phyloP scores from a whole-genome alignment of 2,329 filamentous ascomycete genomes.

The Pseudogymnoascus sp. region DNA sequence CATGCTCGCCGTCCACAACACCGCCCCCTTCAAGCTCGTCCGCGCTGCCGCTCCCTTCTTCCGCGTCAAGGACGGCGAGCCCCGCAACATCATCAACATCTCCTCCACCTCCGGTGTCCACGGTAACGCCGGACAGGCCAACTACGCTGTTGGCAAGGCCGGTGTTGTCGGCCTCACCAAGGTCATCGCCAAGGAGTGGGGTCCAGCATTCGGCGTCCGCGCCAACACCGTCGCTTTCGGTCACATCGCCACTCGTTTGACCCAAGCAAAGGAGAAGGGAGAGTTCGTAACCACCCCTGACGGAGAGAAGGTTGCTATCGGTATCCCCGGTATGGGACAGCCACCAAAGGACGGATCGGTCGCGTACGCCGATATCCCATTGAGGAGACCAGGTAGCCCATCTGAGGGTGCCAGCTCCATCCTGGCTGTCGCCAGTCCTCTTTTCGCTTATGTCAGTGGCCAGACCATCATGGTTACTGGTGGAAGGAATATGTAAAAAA shows the following conservation, averaged over 20 bases:
- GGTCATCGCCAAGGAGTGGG: conserved; percentile 90
- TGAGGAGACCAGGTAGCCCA: conserved; percentile 67
- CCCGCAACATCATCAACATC: conserved; percentile 75
- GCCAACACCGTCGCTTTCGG: conserved; percentile 82
- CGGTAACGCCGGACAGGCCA: conserved; percentile 85
- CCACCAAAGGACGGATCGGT: conserved; percentile 35
- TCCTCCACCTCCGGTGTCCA: conserved; percentile 73
- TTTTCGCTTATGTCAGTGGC: conserved; percentile 78
- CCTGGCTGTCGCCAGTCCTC: conserved; percentile 69
- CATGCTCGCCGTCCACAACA: conserved; percentile 75
- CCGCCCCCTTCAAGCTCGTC: conserved; percentile 77
- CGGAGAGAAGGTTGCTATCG: conserved; percentile 66
- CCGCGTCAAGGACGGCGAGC: conserved; percentile 74
- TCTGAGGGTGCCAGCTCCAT: conserved; percentile 74
- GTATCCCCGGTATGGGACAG: conserved; percentile 59
- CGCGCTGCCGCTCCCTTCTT: conserved; percentile 78
- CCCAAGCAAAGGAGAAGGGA: conserved; percentile 75
- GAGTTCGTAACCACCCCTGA: conserved; percentile 70
- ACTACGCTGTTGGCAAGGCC: conserved; percentile 80
- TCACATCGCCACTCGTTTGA: conserved; percentile 70
- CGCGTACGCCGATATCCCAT: conserved; percentile 62
- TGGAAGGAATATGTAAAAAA: conserved; percentile 52
- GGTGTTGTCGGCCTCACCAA: conserved; percentile 77
- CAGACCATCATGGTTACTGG: conserved; percentile 85
- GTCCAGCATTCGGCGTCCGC: conserved; percentile 71